A percentile compares a stretch with the other conserved stretches of the same genome.
Evolutionary conservation across 2,329 filamentous ascomycete genomes (phyloP).

Genomic region (Lachnellula occidentalis): DNA sequence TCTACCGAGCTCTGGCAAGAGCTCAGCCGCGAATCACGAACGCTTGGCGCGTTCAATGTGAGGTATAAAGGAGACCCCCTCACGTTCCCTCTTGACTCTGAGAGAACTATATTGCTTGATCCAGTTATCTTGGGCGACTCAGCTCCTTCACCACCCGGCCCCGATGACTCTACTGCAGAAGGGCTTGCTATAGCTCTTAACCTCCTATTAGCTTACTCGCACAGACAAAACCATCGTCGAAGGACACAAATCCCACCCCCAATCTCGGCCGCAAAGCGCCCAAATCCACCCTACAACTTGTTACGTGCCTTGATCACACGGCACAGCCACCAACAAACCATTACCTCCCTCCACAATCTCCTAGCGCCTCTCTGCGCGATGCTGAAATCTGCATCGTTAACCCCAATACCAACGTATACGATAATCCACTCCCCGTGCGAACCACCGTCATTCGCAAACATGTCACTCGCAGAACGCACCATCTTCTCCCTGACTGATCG

Average conservation of each 20-base stretch:
- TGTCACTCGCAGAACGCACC: slow-evolving; percentile 33
- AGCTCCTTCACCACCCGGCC: slow-evolving; percentile 28
- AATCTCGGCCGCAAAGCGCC: slow-evolving; percentile 41
- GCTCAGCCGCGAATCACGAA: slow-evolving; percentile 73
- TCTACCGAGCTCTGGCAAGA: slow-evolving; percentile 89
- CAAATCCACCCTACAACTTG: slow-evolving; percentile 48
- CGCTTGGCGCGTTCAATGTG: slow-evolving; percentile 65
- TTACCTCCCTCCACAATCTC: slow-evolving; percentile 18
- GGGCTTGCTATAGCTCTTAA: slow-evolving; percentile 62
- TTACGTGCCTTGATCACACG: slow-evolving; percentile 47
- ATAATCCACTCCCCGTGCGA: slow-evolving; percentile 18
- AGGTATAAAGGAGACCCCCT: slow-evolving; percentile 55
- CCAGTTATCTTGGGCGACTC: slow-evolving; percentile 56
- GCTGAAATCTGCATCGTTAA: slow-evolving; percentile 21
- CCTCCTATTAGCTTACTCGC: slow-evolving; percentile 72
- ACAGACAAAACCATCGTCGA: slow-evolving; percentile 66
- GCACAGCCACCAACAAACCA: slow-evolving; percentile 24
- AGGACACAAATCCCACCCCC: slow-evolving; percentile 61
- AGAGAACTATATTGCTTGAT: slow-evolving; percentile 59
- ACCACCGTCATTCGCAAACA: slow-evolving; percentile 16
- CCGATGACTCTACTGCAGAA: slow-evolving; percentile 54
- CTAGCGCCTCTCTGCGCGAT: slow-evolving; percentile 20
- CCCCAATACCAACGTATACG: slow-evolving; percentile 22
- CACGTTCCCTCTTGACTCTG: slow-evolving; percentile 46
- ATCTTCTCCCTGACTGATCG: slow-evolving; percentile 37